A percentile compares a stretch with the other conserved stretches of the same genome.
phyloP scores from a whole-genome alignment of 345 rosid genomes.

The Citrus trifoliata region DNA sequence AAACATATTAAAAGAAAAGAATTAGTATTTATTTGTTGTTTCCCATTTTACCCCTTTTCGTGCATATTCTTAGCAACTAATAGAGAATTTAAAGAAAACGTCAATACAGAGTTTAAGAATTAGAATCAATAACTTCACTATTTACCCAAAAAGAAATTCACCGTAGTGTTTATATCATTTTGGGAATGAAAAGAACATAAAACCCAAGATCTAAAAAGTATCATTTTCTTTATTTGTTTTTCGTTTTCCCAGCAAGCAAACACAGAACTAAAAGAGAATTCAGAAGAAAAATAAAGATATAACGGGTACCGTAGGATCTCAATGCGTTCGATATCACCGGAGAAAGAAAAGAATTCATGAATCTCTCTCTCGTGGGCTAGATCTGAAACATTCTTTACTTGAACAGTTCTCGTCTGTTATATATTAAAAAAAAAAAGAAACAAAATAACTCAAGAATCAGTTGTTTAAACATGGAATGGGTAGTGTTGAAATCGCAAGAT shows the following conservation, averaged over 20 bases:
- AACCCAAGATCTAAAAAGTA: background rate
- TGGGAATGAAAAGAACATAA: background rate
- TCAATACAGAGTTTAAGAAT: background rate
- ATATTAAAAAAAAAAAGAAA: background rate
- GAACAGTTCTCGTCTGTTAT: constrained; percentile 68
- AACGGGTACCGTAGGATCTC: constrained; percentile 51
- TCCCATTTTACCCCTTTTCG: background rate
- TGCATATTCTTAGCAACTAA: background rate
- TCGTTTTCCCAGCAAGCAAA: constrained; percentile 24
- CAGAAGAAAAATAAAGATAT: background rate
- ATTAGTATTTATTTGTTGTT: background rate
- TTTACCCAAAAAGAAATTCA: background rate
- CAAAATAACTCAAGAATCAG: background rate
- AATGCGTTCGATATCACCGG: constrained; percentile 82
- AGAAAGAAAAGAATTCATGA: constrained; percentile 97
- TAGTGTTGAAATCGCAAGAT: background rate
- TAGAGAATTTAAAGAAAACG: background rate
- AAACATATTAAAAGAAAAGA: background rate
- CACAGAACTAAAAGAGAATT: background rate
- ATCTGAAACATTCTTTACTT: constrained; percentile 84
- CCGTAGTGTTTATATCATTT: background rate
- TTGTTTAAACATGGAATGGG: background rate
- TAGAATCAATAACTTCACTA: background rate
- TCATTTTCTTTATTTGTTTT: background rate
- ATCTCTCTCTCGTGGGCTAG: constrained; percentile 96